A percentile compares a stretch with the other conserved stretches of the same genome.
phyloP scores from a whole-genome alignment of 352 stramenopile genomes.

The Thalassiosira hispida region DNA sequence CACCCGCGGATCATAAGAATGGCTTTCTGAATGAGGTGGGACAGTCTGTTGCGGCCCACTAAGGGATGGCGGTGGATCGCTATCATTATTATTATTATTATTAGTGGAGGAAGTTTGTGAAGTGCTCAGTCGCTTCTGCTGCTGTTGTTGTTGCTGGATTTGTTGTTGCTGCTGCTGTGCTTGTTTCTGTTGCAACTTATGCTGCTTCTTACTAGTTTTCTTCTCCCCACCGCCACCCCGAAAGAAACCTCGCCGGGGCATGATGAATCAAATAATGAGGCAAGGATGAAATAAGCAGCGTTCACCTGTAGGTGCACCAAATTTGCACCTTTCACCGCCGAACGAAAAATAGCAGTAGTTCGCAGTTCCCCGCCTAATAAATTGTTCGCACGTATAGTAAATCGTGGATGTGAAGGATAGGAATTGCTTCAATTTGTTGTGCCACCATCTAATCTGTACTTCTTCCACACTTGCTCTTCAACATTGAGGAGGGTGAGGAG shows the following conservation, averaged over 20 bases:
- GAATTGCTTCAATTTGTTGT: too few species aligned
- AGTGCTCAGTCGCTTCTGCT: conserved; percentile 6
- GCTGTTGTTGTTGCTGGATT: conserved; percentile 27
- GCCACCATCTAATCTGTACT: too few species aligned
- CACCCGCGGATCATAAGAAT: not conserved
- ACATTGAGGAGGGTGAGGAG: too few species aligned
- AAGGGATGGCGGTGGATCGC: not conserved
- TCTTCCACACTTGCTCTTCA: too few species aligned
- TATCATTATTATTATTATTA: conserved; percentile 11
- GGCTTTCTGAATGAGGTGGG: conserved; percentile 5
- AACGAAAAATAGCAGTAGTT: too few species aligned
- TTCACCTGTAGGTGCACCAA: too few species aligned
- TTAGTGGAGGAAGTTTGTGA: not conserved
- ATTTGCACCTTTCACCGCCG: too few species aligned
- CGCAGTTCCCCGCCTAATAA: too few species aligned
- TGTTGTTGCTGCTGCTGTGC: conserved; percentile 14
- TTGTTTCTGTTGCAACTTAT: conserved; percentile 24
- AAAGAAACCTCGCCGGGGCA: conserved; percentile 57
- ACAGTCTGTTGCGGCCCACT: not conserved
- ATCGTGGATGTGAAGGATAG: too few species aligned
- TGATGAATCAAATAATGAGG: too few species aligned
- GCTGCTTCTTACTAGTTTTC: conserved; percentile 50
- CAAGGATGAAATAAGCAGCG: too few species aligned
- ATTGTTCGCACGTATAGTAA: too few species aligned
- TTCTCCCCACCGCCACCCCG: conserved; percentile 31